Base-by-base conservation (phyloP, 441 rosid genomes). In the Macaranga tanarius region DNA sequence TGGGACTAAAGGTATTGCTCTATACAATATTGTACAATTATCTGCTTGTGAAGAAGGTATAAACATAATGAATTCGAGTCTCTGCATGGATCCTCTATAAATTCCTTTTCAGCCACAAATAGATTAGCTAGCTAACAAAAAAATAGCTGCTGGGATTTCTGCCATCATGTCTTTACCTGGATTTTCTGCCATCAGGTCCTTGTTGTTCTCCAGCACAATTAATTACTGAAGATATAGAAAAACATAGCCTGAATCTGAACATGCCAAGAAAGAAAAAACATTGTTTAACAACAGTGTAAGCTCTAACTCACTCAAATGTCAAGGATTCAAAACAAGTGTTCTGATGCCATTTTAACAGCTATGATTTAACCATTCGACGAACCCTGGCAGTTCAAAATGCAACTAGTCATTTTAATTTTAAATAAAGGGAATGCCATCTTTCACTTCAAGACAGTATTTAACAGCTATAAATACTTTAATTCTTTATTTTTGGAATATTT, bases 101-200 rank as follows among this genome's bases (percentile, higher is more conserved):
- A 45, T 8, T 11, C 59, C 65, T 22, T 58, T 60, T 28, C 42
- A 65, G 64, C 28, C 64, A 25, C 63, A 54, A 3, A 20, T 62
- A 28, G 70, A 52, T 77, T 62, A 50, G 62, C 48, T 57, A 65
- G 62, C 66, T 64, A 62, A 55, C 62, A 66, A 10, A n/a, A 55
- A 7, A 55, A 58, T 40, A 68, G 55, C 57, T 9, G 34, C 26
- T 62, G 61, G 64, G 77, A 54, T 58, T 61, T 77, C 67, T 22
- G 20, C 66, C 72, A 34, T 72, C 55, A 40, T 55, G 52, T 62
- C 66, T 48, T 60, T 23, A 54, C 77, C 86, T 74, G 73, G 45
- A 70, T 58, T 58, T 65, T 77, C 67, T 22, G 20, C 66, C 72
- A 34, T 72, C 56, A 40, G 59, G 52, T 62, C 66, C 77, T 85